These are phyloP conservation scores for Yamadazyma olivae DNA, from an alignment of 805 yeast species.

Conservation along the genomic window DNA sequence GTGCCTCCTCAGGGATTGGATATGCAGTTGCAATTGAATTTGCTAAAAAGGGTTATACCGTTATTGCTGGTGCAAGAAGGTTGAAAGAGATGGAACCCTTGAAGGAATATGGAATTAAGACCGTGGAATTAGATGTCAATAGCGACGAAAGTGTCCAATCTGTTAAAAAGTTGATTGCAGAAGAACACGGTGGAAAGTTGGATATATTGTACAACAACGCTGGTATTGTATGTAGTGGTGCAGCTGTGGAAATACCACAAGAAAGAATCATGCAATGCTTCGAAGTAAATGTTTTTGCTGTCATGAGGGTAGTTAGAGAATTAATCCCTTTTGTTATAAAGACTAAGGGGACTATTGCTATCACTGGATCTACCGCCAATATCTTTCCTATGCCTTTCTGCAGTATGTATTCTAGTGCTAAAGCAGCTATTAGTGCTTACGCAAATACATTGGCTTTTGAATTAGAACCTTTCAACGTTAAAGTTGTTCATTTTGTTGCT, in stretches of 20 bases:
- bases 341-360: conserved; percentile 66
- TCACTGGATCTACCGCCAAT: conserved; percentile 76
- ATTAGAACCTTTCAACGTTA: conserved; percentile 67
- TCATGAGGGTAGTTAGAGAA: conserved; percentile 60
- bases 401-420: conserved; percentile 61
- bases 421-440: conserved; percentile 75
- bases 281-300: conserved; percentile 69
- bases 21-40: conserved; percentile 38
- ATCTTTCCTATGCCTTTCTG: conserved; percentile 72
- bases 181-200: conserved; percentile 42
- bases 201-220: conserved; percentile 74
- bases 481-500: conserved; percentile 66
- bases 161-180: conserved; percentile 40
- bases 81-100: conserved; percentile 56
- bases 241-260: conserved; percentile 65
- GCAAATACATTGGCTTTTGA: conserved; percentile 63
- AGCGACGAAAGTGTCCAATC: conserved; percentile 43
- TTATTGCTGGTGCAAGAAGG: conserved; percentile 75
- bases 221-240: conserved; percentile 69
- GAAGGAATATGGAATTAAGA: conserved; percentile 41
- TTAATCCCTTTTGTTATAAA: conserved; percentile 55
- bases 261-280: conserved; percentile 49
- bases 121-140: conserved; percentile 57
- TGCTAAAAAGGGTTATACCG: conserved; percentile 50
- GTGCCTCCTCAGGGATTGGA: conserved; percentile 42